Evolutionary conservation across 2,329 filamentous ascomycete genomes (phyloP).

Genomic region (Xylaria sp.): DNA sequence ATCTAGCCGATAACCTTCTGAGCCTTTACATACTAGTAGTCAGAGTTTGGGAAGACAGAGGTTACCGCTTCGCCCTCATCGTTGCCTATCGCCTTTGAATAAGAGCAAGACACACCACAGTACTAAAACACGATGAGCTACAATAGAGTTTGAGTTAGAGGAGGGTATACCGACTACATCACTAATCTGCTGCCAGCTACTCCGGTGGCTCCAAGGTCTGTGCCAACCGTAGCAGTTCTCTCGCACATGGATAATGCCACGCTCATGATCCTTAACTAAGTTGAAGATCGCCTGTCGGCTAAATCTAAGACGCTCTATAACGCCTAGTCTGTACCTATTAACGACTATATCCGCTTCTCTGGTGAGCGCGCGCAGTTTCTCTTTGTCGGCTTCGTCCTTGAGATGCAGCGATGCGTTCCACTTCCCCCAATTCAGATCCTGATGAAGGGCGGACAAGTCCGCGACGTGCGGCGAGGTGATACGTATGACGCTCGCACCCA

Average conservation of each 20-base stretch:
- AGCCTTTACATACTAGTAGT: constrained; percentile 25
- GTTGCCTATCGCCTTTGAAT: constrained; percentile 31
- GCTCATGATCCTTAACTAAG: constrained; percentile 30
- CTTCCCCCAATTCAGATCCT: constrained; percentile 58
- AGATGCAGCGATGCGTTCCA: constrained; percentile 43
- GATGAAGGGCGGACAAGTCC: constrained; percentile 49
- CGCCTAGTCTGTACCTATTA: constrained; percentile 44
- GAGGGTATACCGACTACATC: constrained; percentile 16
- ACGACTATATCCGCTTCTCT: constrained; percentile 44
- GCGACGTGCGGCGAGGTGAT: constrained; percentile 48
- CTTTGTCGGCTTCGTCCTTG: constrained; percentile 14
- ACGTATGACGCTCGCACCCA: constrained; percentile 53
- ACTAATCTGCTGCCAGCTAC: constrained; percentile 43
- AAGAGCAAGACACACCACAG: constrained; percentile 15
- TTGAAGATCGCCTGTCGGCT: constrained; percentile 32
- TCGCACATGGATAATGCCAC: constrained; percentile 41
- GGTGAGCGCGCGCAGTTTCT: constrained; percentile 32
- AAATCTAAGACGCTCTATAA: constrained; percentile 42
- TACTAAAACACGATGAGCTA: constrained; percentile 9
- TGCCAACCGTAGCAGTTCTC: constrained; percentile 46
- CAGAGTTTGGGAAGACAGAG: constrained; percentile 38
- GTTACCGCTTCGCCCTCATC: constrained; percentile 35
- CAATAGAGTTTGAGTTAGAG: neutral
- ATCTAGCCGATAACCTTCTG: neutral
- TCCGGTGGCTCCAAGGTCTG: constrained; percentile 39